Base-by-base conservation (phyloP, 148 eudicot species). In the Beta vulgaris region DNA sequence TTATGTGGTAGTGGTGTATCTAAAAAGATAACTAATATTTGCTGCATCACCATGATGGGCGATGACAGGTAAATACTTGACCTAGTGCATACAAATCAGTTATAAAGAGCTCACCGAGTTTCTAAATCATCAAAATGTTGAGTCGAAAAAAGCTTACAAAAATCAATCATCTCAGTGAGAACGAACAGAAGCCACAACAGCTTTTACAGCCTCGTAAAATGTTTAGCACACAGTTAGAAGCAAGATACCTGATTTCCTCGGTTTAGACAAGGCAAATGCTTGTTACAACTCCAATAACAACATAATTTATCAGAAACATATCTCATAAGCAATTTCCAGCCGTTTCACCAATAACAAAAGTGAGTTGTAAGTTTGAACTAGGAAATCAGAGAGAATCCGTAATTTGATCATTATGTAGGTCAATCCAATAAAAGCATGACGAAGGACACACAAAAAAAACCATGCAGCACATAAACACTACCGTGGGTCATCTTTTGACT, bases 181-280 rank as follows among this genome's bases (percentile, higher is more conserved):
- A 43, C 46, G 28, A 58, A 23, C 11, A 63, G 6, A 72, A 32
- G 19, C 57, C 42, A 57, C 44, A 54, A 54, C 68, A 68, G 70
- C 53, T 28, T 68, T 36, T 21, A 54, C 15, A 39, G 25, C 71
- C 72, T 5, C 46, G 26, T 6, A 51, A n/a, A 7, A 51, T 40
- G 43, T 21, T 28, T 36, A 35, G 59, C 78, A 69, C 62, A 68
- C 14, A 46, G n/a, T 68, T 16, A 31, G 16, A 28, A 59, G 32
- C n/a, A 57, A 35, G 64, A 54, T 46, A 74, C 70, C 44, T 69
- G 59, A 36, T n/a, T 51, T 51, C 73, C 44, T 66, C 48, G 60
- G 46, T 48, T 68, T 25, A n/a, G 61, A 58, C 12, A 43, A 60
- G 44, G 58, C 35, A 79, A 36, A 34, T 42, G 49, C 53, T 25